phyloP scores from a whole-genome alignment of 1,284 basidiomycete genomes.

The Chalciporus piperatoides region DNA sequence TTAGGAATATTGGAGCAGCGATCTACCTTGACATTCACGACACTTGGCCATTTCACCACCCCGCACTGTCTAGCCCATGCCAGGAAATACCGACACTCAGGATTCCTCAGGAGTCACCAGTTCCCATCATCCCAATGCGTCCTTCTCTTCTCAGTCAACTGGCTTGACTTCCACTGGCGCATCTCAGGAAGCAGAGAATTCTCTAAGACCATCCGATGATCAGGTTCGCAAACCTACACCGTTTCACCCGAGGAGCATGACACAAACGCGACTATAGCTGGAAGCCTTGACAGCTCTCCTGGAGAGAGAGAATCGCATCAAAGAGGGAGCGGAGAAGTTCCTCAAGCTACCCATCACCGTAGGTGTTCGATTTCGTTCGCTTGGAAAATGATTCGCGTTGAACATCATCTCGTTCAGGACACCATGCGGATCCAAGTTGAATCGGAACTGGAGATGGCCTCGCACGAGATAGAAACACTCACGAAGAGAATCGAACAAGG shows the following conservation, averaged over 20 bases:
- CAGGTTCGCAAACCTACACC: constrained; percentile 27
- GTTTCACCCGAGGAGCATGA: neutral
- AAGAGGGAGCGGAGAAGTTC: constrained; percentile 83
- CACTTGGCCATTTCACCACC: neutral
- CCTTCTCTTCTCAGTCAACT: constrained; percentile 34
- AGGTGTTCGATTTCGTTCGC: constrained; percentile 22
- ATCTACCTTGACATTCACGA: neutral
- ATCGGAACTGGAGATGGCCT: constrained; percentile 71
- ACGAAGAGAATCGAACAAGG: constrained; percentile 58
- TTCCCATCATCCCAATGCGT: constrained; percentile 26
- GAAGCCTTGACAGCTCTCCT: constrained; percentile 64
- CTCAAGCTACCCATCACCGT: constrained; percentile 66
- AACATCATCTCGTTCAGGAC: constrained; percentile 41
- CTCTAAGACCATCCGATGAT: constrained; percentile 25
- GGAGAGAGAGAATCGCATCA: constrained; percentile 71
- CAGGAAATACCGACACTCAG: constrained; percentile 29
- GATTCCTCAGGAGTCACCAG: constrained; percentile 20
- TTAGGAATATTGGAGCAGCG: neutral
- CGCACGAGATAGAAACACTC: constrained; percentile 66
- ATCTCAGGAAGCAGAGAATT: constrained; percentile 25
- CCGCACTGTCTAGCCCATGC: constrained; percentile 21
- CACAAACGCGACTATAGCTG: constrained; percentile 44
- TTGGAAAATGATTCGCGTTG: constrained; percentile 1
- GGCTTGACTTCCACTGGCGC: constrained; percentile 22
- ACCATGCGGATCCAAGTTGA: constrained; percentile 69